Percentiles rank a stretch among this genome's conserved stretches.
These are phyloP conservation scores for Coemansia sp. DNA, from an alignment of 192 early-diverging fungal species.

Conservation along the genomic window DNA sequence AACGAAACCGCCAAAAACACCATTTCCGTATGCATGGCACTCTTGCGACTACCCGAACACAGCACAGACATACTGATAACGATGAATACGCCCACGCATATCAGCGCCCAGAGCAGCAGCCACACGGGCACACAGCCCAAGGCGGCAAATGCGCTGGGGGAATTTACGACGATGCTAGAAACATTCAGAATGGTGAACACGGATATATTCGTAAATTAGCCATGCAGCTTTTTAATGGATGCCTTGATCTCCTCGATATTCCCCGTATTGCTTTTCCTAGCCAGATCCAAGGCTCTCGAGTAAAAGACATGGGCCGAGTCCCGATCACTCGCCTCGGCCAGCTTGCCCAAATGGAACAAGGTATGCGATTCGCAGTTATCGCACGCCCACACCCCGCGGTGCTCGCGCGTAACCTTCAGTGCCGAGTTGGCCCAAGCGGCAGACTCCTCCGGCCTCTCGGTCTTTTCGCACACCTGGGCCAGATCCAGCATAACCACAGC, in stretches of 20 bases:
- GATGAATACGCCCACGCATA: slow-evolving; percentile 64
- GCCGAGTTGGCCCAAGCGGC: slow-evolving; percentile 20
- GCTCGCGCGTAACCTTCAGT: background rate
- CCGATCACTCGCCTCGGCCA: slow-evolving; percentile 13
- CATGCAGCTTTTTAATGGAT: slow-evolving; percentile 4
- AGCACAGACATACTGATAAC: slow-evolving; percentile 76
- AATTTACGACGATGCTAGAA: background rate
- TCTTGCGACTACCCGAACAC: slow-evolving; percentile 67
- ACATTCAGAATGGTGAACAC: background rate
- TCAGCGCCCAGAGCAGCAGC: slow-evolving; percentile 52
- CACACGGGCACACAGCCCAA: background rate
- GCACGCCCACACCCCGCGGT: slow-evolving; percentile 25
- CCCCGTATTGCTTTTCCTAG: slow-evolving; percentile 16
- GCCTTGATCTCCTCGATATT: slow-evolving; percentile 26
- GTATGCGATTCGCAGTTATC: slow-evolving; percentile 37
- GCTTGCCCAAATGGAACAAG: slow-evolving; percentile 15
- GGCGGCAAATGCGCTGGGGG: background rate
- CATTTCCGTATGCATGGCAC: slow-evolving; percentile 67
- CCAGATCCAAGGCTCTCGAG: slow-evolving; percentile 13
- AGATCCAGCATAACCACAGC: slow-evolving; percentile 47
- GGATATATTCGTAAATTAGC: slow-evolving; percentile 11
- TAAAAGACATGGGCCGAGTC: slow-evolving; percentile 16
- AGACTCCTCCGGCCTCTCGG: slow-evolving; percentile 5
- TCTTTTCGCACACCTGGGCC: slow-evolving; percentile 23
- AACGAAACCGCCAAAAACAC: slow-evolving; percentile 67